Conservation (phyloP, 305 asterid genomes). For the Nicotiana rustica region DNA sequence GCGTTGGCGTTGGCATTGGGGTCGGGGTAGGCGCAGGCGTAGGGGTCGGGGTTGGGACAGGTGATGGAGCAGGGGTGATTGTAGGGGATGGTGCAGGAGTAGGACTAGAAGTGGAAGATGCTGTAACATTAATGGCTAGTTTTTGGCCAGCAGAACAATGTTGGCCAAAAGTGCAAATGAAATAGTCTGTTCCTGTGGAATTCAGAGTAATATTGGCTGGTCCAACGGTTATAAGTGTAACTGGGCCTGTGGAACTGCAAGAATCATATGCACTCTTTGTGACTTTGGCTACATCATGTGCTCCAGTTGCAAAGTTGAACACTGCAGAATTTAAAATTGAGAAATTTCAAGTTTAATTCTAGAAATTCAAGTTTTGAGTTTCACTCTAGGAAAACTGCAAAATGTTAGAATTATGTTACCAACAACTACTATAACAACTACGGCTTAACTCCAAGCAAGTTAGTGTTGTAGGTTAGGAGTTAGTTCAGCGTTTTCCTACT, state of each 20-base stretch:
- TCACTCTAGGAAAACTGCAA: background rate
- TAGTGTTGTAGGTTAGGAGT: no score
- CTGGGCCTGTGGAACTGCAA: slow-evolving; percentile 50
- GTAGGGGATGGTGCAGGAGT: slow-evolving; percentile 41
- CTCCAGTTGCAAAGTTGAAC: slow-evolving; percentile 65
- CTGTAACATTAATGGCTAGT: slow-evolving; percentile 59
- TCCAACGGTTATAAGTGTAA: slow-evolving; percentile 45
- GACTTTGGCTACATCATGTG: slow-evolving; percentile 58
- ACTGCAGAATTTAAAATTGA: slow-evolving; percentile 48
- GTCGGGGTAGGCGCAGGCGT: slow-evolving; percentile 24
- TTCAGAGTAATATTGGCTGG: slow-evolving; percentile 57
- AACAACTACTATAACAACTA: background rate
- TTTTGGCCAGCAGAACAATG: slow-evolving; percentile 71
- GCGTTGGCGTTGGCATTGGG: slow-evolving; percentile 30
- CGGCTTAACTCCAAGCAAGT: background rate
- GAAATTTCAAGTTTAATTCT: background rate
- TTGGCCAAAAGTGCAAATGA: slow-evolving; percentile 63
- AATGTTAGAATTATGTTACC: background rate
- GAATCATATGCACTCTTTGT: slow-evolving; percentile 48
- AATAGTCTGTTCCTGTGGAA: slow-evolving; percentile 52
- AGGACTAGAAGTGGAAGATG: slow-evolving; percentile 44
- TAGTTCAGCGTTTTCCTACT: no score
- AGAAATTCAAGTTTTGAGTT: background rate
- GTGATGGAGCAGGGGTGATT: slow-evolving; percentile 35
- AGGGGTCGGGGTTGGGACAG: slow-evolving; percentile 32